Percentiles rank a stretch among this genome's conserved stretches.
Conservation (phyloP, 2,329 filamentous ascomycete genomes). For the Lasiodiplodia sp. region DNA sequence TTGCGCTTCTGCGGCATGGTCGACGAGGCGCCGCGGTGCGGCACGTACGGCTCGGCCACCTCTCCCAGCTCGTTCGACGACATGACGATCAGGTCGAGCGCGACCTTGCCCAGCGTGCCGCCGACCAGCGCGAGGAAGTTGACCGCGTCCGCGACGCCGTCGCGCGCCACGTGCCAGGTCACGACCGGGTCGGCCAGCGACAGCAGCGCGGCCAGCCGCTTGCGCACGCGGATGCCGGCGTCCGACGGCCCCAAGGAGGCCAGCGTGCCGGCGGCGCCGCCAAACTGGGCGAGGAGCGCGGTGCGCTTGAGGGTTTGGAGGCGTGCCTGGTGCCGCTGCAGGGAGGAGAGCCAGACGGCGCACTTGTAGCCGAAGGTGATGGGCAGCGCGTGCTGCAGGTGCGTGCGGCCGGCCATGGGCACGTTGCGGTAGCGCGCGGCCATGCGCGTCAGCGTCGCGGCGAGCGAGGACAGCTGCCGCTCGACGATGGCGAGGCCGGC, state of each 20-base stretch:
- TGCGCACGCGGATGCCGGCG: slow-evolving; percentile 58
- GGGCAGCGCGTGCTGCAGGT: slow-evolving; percentile 65
- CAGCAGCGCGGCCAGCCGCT: slow-evolving; percentile 58
- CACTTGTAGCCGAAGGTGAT: slow-evolving; percentile 67
- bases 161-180: slow-evolving; percentile 65
- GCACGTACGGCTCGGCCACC: slow-evolving; percentile 58
- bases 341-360: slow-evolving; percentile 61
- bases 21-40: slow-evolving; percentile 43
- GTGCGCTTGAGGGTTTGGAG: slow-evolving; percentile 56
- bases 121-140: slow-evolving; percentile 63
- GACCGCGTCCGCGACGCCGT: slow-evolving; percentile 61
- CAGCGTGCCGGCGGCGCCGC: slow-evolving; percentile 63
- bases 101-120: slow-evolving; percentile 62
- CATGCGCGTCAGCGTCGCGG: slow-evolving; percentile 52
- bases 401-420: slow-evolving; percentile 65
- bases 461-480: slow-evolving; percentile 52
- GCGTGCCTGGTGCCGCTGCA: slow-evolving; percentile 58
- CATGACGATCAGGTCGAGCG: slow-evolving; percentile 64
- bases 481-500: slow-evolving; percentile 58
- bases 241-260: slow-evolving; percentile 55
- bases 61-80: slow-evolving; percentile 64
- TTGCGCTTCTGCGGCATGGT: slow-evolving; percentile 60
- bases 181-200: slow-evolving; percentile 59
- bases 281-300: slow-evolving; percentile 62
- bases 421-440: slow-evolving; percentile 58